Evolutionary conservation across 192 early-diverging fungal species (phyloP), one percentile per base, ranked within the genome.

Genomic region (Entomortierella beljakovae): DNA sequence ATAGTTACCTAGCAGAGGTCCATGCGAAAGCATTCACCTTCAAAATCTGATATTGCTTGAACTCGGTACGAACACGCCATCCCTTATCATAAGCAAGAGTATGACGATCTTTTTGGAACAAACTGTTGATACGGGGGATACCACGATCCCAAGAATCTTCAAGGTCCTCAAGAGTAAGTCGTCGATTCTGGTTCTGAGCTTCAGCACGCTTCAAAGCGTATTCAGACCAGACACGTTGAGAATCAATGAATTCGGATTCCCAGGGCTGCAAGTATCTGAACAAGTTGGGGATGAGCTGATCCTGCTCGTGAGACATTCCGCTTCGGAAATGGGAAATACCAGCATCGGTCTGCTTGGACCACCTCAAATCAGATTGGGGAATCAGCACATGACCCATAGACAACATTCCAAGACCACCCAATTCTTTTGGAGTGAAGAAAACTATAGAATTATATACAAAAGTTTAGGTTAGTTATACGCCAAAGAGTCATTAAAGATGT

Each of bases 301-400:
- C 98, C 82, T 97, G 96, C 61, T 94, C 97, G 65, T 98, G 97
- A 38, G 93, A 93, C 97, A 99, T 98, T 75, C 98, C 98, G 23
- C 95, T 94, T 34, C 97, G 92, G 92, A 98, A 99, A 67, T 99
- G 98, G 32, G 97, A 96, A 64, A 98, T 96, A 16, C 96, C 96
- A 0, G 92, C 92, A 70, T 98, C 96, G 10, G 98, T 99, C 81
- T 98, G 97, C 70, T 96, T 94, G 26, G 93, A 93, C 96, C 97
- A 99, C 25, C 97, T 90, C 68, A 98, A 71, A 80, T 99, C 98
- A 10, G 94, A 95, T 81, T 98, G 95, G 34, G 98, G 98, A 65
- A 99, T 98, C 56, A 99, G 84, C 7, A 99, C 96, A 57, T 99
- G 97, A 51, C 98, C 98, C 98, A 99, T 99, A 15, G 95, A 97